These are phyloP conservation scores for Epithele typhae DNA, from an alignment of 768 basidiomycete genomes.

Conservation along the genomic window DNA sequence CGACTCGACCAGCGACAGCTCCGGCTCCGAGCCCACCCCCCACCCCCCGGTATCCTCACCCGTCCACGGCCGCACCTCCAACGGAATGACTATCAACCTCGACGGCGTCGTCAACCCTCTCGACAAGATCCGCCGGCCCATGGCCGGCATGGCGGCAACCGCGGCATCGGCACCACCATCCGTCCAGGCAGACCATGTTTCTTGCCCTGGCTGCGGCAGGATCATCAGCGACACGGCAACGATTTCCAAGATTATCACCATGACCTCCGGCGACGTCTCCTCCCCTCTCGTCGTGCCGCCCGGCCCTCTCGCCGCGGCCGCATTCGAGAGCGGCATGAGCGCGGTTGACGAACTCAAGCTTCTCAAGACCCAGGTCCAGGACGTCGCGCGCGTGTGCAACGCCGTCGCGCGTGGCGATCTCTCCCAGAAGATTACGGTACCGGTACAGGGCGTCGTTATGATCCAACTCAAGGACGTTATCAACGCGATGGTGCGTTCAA, in stretches of 20 bases:
- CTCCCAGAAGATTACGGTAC: conserved; percentile 50
- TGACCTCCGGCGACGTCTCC: conserved; percentile 20
- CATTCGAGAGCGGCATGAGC: conserved; percentile 57
- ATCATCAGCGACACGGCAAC: conserved; percentile 40
- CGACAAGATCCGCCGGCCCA: conserved; percentile 16
- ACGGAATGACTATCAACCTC: conserved; percentile 48
- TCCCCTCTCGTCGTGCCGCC: conserved; percentile 44
- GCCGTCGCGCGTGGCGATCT: conserved; percentile 49
- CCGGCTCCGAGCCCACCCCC: conserved; percentile 20
- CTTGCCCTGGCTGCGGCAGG: conserved; percentile 56
- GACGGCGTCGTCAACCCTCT: conserved; percentile 38
- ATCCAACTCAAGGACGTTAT: conserved; percentile 32
- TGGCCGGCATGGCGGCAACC: conserved; percentile 26
- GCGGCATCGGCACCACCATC: conserved; percentile 43
- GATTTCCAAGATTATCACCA: conserved; percentile 25
- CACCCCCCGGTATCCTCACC: conserved; percentile 1
- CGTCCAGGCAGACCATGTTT: conserved; percentile 34
- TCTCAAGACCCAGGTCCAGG: conserved; percentile 79
- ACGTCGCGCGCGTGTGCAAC: conserved; percentile 29
- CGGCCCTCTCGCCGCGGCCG: conserved; percentile 52
- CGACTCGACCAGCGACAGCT: conserved; percentile 15
- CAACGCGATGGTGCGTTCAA: conserved; percentile 30
- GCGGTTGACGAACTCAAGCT: conserved; percentile 75
- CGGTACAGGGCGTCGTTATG: conserved; percentile 43
- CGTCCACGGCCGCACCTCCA: conserved; percentile 19